These are phyloP conservation scores for Coix lacrymajobi DNA, from an alignment of 176 grass and related monocot species.

Conservation along the genomic window DNA sequence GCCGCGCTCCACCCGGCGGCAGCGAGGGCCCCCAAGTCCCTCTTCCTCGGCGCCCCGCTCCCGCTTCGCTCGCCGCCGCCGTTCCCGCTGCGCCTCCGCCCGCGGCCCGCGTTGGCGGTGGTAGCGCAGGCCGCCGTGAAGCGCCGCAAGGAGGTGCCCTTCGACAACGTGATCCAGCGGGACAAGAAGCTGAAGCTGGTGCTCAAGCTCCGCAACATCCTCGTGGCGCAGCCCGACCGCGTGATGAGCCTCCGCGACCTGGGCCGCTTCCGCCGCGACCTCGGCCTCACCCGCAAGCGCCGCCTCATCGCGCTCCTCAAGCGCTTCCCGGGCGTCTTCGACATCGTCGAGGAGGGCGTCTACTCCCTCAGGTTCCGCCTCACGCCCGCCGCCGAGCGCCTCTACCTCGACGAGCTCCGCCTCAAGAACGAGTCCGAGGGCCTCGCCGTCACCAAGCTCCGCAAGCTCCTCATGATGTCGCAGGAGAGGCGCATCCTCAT, in stretches of 20 bases:
- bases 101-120: slow-evolving; percentile 11
- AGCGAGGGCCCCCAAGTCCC: slow-evolving; percentile 13
- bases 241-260: slow-evolving; percentile 89
- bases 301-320: slow-evolving; percentile 87
- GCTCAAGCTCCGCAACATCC: slow-evolving; percentile 86
- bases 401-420: slow-evolving; percentile 85
- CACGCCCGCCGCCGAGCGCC: slow-evolving; percentile 67
- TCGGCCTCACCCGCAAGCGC: slow-evolving; percentile 89
- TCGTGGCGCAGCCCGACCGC: slow-evolving; percentile 64
- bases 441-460: slow-evolving; percentile 61
- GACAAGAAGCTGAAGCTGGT: slow-evolving; percentile 98
- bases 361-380: slow-evolving; percentile 81
- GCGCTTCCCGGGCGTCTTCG: slow-evolving; percentile 78
- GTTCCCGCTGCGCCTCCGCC: slow-evolving; percentile 27
- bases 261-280: slow-evolving; percentile 81
- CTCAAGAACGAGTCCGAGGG: slow-evolving; percentile 80
- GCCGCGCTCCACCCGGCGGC: not conserved
- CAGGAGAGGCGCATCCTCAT: slow-evolving; percentile 62
- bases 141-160: slow-evolving; percentile 77
- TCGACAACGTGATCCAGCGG: slow-evolving; percentile 87
- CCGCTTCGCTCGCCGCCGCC: not conserved
- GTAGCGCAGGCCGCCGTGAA: slow-evolving; percentile 69
- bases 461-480: slow-evolving; percentile 97
- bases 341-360: slow-evolving; percentile 86
- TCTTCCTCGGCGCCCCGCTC: slow-evolving; percentile 38